These are phyloP conservation scores for Irpex lacteus DNA, from an alignment of 1,284 basidiomycete species.

Conservation along the genomic window DNA sequence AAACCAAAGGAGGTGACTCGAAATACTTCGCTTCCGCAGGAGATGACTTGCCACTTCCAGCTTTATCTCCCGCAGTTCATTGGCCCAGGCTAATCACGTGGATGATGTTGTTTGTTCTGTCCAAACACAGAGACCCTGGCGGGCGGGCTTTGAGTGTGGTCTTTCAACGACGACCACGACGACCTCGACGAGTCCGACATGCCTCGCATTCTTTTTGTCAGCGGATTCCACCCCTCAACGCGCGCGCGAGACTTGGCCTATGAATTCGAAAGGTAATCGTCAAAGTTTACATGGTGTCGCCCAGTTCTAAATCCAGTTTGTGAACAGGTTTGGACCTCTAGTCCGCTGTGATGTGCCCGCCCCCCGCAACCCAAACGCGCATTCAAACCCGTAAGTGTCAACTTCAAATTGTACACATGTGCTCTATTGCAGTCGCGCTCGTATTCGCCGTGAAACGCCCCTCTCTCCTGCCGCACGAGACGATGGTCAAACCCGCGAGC, in stretches of 20 bases:
- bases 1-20: not conserved
- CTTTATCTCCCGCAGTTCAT: not conserved
- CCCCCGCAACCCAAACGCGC: slow-evolving; percentile 69
- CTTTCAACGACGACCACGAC: slow-evolving; percentile 5
- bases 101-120: not conserved
- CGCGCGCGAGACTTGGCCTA: slow-evolving; percentile 81
- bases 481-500: slow-evolving; percentile 3
- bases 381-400: slow-evolving; percentile 73
- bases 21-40: not conserved
- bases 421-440: slow-evolving; percentile 29
- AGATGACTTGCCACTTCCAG: not conserved
- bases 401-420: slow-evolving; percentile 20
- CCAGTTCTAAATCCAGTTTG: slow-evolving; percentile 2
- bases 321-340: slow-evolving; percentile 66
- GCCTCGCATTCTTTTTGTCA: slow-evolving; percentile 85
- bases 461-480: slow-evolving; percentile 12
- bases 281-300: not conserved
- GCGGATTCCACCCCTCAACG: slow-evolving; percentile 77
- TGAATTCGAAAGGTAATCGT: slow-evolving; percentile 77
- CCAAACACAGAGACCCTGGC: not conserved
- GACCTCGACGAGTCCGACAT: slow-evolving; percentile 25
- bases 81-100: not conserved
- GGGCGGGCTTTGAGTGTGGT: not conserved
- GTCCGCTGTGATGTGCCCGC: slow-evolving; percentile 89
- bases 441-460: slow-evolving; percentile 24